phyloP scores from a whole-genome alignment of 495 filamentous ascomycete species.

The Neurospora sp. region DNA sequence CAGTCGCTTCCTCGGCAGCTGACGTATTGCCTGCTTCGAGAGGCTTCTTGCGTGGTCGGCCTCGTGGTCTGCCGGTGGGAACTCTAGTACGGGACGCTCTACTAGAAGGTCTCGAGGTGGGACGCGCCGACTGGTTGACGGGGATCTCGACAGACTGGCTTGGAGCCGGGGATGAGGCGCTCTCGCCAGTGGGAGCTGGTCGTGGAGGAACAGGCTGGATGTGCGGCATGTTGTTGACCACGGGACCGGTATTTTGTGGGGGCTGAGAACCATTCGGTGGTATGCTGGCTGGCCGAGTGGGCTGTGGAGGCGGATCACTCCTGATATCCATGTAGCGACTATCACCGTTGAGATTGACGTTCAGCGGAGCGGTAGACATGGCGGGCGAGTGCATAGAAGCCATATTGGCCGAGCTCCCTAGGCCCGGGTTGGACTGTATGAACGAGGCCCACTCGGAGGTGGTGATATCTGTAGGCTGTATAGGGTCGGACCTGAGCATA shows the following conservation, averaged over 20 bases:
- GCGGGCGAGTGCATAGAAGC: constrained; percentile 20
- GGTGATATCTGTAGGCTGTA: constrained; percentile 27
- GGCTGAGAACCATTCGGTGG: constrained; percentile 7
- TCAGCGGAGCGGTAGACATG: constrained; percentile 17
- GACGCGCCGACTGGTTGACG: constrained; percentile 1
- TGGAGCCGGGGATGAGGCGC: constrained; percentile 8
- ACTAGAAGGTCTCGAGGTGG: constrained; percentile 17
- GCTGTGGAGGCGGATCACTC: constrained; percentile 9
- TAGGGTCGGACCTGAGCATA: constrained; percentile 15
- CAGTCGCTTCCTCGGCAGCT: constrained; percentile 63
- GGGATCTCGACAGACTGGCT: constrained; percentile 8
- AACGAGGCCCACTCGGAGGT: constrained; percentile 40
- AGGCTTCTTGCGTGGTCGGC: constrained; percentile 37
- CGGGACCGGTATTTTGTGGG: not conserved
- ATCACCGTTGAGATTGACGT: constrained; percentile 8
- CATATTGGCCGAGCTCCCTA: constrained; percentile 21
- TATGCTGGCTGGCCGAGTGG: constrained; percentile 14
- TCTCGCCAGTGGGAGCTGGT: constrained; percentile 2
- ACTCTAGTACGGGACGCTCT: constrained; percentile 28
- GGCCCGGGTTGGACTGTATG: constrained; percentile 30
- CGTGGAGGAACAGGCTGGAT: constrained; percentile 3
- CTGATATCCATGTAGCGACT: constrained; percentile 12
- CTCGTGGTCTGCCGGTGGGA: constrained; percentile 35
- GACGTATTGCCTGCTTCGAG: constrained; percentile 43
- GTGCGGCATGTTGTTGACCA: constrained; percentile 1